Percentiles rank a stretch among this genome's conserved stretches.
Conservation (phyloP, 441 rosid genomes). For the Rhodomyrtus psidioides region DNA sequence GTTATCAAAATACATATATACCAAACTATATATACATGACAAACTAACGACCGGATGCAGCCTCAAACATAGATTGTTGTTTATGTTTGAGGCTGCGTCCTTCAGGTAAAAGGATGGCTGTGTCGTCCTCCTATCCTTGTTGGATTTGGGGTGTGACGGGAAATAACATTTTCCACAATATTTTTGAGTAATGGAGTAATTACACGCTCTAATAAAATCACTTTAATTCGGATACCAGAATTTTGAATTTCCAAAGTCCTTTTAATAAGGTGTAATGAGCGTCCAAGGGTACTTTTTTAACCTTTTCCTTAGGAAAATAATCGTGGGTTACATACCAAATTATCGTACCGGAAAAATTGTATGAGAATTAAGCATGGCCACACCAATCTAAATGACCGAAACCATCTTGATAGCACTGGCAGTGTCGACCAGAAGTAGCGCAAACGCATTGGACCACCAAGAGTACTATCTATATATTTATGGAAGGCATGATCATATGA, state of each 20-base stretch:
- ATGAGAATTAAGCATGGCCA: background rate
- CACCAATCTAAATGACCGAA: too few species aligned
- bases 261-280: background rate
- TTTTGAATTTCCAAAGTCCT: background rate
- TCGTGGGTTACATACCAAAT: background rate
- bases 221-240: background rate
- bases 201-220: background rate
- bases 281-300: too few species aligned
- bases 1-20: too few species aligned
- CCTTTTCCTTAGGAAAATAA: background rate
- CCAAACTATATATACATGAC: too few species aligned
- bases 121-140: too few species aligned
- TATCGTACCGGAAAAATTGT: background rate
- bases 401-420: background rate
- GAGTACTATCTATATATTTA: background rate
- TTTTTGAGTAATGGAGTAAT: background rate
- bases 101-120: too few species aligned
- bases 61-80: too few species aligned
- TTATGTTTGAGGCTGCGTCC: too few species aligned
- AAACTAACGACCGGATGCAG: too few species aligned
- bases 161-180: too few species aligned
- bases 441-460: background rate
- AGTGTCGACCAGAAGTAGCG: background rate
- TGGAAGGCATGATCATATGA: too few species aligned
- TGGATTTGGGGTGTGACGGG: too few species aligned